Evolutionary conservation across 805 yeast species (phyloP).

Genomic region (Myxozyma monticola): DNA sequence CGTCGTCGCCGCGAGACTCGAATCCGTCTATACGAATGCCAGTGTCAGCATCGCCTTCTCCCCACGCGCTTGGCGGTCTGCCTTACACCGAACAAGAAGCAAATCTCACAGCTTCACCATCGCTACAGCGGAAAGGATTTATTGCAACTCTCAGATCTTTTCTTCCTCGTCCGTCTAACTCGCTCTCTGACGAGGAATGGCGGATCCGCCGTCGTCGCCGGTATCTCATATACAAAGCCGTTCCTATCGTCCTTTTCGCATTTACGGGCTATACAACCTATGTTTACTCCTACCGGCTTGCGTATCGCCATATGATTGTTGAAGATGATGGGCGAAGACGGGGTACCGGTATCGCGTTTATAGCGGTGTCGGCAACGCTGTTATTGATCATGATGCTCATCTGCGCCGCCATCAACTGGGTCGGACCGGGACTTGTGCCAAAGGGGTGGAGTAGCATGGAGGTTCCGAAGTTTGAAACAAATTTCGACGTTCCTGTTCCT

Average conservation of each 20-base stretch:
- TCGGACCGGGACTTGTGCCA: slow-evolving; percentile 62
- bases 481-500: too few species aligned
- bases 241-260: slow-evolving; percentile 25
- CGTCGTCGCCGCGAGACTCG: too few species aligned
- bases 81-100: too few species aligned
- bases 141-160: too few species aligned
- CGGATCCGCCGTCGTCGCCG: slow-evolving; percentile 6
- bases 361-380: slow-evolving; percentile 37
- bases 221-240: slow-evolving; percentile 17
- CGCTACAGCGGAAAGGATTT: too few species aligned
- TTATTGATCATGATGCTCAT: slow-evolving; percentile 36
- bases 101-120: too few species aligned
- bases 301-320: slow-evolving; percentile 44
- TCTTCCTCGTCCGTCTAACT: not conserved
- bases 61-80: too few species aligned
- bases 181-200: slow-evolving; percentile 18
- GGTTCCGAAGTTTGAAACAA: slow-evolving; percentile 26
- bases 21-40: too few species aligned
- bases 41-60: too few species aligned
- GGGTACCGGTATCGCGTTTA: slow-evolving; percentile 44
- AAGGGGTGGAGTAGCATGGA: slow-evolving; percentile 37
- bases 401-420: slow-evolving; percentile 48
- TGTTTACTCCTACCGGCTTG: slow-evolving; percentile 48
- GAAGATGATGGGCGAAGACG: slow-evolving; percentile 29
- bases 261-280: slow-evolving; percentile 47